Conservation (phyloP, 805 yeast species). For the Saccharomycopsis capsularis region DNA sequence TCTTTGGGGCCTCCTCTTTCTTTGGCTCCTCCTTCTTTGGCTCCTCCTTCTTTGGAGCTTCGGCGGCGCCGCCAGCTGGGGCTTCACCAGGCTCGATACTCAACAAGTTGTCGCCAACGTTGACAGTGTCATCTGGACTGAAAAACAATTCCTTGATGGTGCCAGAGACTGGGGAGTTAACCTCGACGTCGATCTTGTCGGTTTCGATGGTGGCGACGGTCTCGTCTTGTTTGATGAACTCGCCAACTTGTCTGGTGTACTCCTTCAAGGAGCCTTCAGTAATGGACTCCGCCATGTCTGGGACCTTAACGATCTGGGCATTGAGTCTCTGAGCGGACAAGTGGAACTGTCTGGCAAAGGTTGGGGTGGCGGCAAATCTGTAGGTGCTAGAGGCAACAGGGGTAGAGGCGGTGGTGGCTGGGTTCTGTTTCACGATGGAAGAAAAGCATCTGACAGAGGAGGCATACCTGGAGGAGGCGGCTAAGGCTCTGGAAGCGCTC, state of each 20-base stretch:
- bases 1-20: slow-evolving; percentile 27
- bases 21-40: slow-evolving; percentile 24
- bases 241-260: slow-evolving; percentile 73
- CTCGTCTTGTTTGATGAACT: slow-evolving; percentile 79
- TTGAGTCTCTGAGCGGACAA: slow-evolving; percentile 28
- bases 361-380: slow-evolving; percentile 2
- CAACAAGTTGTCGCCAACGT: slow-evolving; percentile 88
- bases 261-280: slow-evolving; percentile 90
- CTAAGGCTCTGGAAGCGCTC: slow-evolving; percentile 3
- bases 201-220: slow-evolving; percentile 95
- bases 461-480: background rate
- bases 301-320: slow-evolving; percentile 69
- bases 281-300: slow-evolving; percentile 97
- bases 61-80: slow-evolving; percentile 48
- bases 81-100: slow-evolving; percentile 75
- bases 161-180: slow-evolving; percentile 90
- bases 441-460: slow-evolving; percentile 16
- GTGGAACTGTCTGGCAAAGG: slow-evolving; percentile 15
- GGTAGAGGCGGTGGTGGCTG: background rate
- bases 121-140: slow-evolving; percentile 84
- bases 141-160: slow-evolving; percentile 79
- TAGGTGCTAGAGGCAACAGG: background rate
- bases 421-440: slow-evolving; percentile 1
- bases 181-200: slow-evolving; percentile 96
- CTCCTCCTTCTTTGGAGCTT: slow-evolving; percentile 29